Evolutionary conservation across 169 alveolate genomes (phyloP), one percentile per base, ranked within the genome.

Genomic region (Cryptosporidium sp.): DNA sequence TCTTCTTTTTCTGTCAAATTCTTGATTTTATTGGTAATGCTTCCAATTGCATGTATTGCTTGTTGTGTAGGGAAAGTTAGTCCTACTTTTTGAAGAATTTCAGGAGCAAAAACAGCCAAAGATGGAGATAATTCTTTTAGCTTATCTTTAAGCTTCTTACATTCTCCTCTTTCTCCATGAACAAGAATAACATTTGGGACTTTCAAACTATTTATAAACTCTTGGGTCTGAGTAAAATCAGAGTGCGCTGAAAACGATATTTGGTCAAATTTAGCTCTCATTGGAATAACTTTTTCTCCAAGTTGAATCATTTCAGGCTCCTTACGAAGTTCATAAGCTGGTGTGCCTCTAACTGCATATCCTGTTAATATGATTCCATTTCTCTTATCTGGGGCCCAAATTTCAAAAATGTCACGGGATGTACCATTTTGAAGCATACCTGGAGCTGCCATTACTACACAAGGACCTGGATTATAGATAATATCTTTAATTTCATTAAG

Each of bases 381-480:
- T 53, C 95, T 93, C 39, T 94, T 93, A 89, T 97, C 98, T 35
- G 97, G 91, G n/a, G 99, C 97, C 97, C 99, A 96, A 72, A 95
- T 93, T 85, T 97, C 99, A 94, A 98, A 98, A 33, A 98, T 92
- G 84, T 96, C 98, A 87, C 97, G 93, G 31, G 99, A 95, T 39
- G 98, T 95, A 2, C 99, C 99, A 85, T 97, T 96, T 93, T 98
- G 99, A 9, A 98, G 94, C 99, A 98, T 98, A 51, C 99, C 99
- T 18, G 99, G 99, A 37, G 99, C 96, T 1, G 99, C 99, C 98
- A 98, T 96, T n/a, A 98, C 96, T 12, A 98, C 98, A 68, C 98
- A 95, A 9, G 99, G 99, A 70, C 71, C 87, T 69, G 44, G 93
- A 86, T 53, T 93, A 93, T 58, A 86, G 85, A 45, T 84, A 16